Evolutionary conservation across 768 basidiomycete species (phyloP).

Genomic region (Chalciporus sphaerocephalus): DNA sequence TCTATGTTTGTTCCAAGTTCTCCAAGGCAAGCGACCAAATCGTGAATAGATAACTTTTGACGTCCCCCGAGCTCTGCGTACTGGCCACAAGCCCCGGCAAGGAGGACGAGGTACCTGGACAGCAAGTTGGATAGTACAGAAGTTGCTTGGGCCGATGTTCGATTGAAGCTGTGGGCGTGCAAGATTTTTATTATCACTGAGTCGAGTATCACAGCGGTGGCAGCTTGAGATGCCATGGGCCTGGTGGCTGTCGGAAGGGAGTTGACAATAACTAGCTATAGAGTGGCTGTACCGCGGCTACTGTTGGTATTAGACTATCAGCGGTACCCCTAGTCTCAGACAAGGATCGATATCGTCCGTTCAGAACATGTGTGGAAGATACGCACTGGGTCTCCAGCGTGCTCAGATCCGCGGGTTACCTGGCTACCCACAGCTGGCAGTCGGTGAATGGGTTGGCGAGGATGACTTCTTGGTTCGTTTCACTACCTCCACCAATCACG

Average conservation of each 20-base stretch:
- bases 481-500: not conserved
- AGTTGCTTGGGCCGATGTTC: conserved; percentile 69
- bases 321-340: too few relatives aligned
- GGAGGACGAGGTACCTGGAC: conserved; percentile 64
- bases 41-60: conserved; percentile 48
- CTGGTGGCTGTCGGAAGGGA: too few relatives aligned
- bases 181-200: conserved; percentile 63
- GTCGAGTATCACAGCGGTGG: conserved; percentile 60
- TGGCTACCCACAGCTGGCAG: conserved; percentile 38
- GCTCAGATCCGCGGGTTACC: conserved; percentile 35
- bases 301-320: too few relatives aligned
- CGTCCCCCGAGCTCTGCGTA: conserved; percentile 77
- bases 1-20: conserved; percentile 70
- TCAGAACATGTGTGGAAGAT: conserved; percentile 58
- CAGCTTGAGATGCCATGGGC: conserved; percentile 38
- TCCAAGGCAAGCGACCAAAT: conserved; percentile 63
- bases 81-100: conserved; percentile 63
- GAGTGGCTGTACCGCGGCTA: too few relatives aligned
- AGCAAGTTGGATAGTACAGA: conserved; percentile 71
- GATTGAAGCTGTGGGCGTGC: conserved; percentile 73
- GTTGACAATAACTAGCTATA: too few relatives aligned
- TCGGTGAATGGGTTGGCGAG: conserved; percentile 59
- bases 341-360: too few relatives aligned
- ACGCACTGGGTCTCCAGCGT: conserved; percentile 44
- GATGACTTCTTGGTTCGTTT: conserved; percentile 48